Conservation (phyloP, 177 flowering plant species). For the Vitis hybrid region DNA sequence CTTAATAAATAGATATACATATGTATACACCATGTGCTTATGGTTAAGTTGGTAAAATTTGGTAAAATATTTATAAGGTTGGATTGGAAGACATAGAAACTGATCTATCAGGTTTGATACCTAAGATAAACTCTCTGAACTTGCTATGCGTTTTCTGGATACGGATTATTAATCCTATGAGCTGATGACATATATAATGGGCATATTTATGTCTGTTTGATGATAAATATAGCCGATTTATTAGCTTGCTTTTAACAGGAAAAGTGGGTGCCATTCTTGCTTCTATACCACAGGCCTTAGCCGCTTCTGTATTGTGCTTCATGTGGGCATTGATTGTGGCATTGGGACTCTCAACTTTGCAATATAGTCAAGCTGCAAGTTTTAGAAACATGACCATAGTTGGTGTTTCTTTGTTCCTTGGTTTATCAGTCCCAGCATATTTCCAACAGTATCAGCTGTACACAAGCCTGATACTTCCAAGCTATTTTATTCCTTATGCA, state of each 20-base stretch:
- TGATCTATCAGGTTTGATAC: neutral
- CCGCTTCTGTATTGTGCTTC: conserved; percentile 84
- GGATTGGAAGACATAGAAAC: neutral
- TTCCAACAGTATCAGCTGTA: conserved; percentile 77
- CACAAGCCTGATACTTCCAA: conserved; percentile 64
- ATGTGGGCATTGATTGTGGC: conserved; percentile 82
- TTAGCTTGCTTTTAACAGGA: conserved; percentile 39
- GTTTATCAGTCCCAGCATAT: conserved; percentile 85
- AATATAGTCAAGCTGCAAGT: conserved; percentile 64
- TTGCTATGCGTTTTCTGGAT: neutral
- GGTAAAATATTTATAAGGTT: too few relatives aligned
- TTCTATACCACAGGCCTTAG: conserved; percentile 90
- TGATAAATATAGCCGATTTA: neutral
- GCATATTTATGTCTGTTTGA: neutral
- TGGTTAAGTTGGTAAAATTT: too few relatives aligned
- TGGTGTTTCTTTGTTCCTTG: conserved; percentile 85
- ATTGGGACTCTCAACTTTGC: conserved; percentile 77
- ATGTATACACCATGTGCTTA: too few relatives aligned
- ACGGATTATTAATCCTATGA: neutral
- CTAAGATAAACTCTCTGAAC: neutral
- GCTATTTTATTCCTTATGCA: conserved; percentile 73
- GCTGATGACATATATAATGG: neutral
- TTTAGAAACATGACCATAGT: conserved; percentile 77
- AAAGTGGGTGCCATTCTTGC: conserved; percentile 95
- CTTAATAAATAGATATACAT: too few relatives aligned